Evolutionary conservation across 164 flowering plant genomes (phyloP).

Genomic region (Kingdonia uniflora): DNA sequence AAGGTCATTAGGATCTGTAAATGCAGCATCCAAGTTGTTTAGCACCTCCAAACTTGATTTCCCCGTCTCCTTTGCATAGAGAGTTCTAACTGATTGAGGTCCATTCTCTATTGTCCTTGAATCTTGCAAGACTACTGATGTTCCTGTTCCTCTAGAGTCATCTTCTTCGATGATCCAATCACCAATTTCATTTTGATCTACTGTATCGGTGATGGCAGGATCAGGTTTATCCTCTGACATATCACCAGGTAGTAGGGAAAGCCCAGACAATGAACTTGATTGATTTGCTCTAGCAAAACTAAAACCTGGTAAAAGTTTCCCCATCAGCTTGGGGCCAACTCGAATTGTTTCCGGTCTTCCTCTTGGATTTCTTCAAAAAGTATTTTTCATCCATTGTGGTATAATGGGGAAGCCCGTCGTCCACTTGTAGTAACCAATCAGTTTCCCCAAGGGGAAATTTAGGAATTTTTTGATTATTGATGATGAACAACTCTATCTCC

Average conservation of each 20-base stretch:
- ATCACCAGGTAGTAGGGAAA: slow-evolving; percentile 8
- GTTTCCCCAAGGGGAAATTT: slow-evolving; percentile 63
- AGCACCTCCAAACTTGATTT: slow-evolving; percentile 6
- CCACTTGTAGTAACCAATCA: slow-evolving; percentile 32
- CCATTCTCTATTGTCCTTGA: slow-evolving; percentile 9
- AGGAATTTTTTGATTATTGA: slow-evolving; percentile 65
- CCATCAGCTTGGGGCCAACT: slow-evolving; percentile 58
- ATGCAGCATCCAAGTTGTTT: slow-evolving; percentile 15
- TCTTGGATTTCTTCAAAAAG: slow-evolving; percentile 16
- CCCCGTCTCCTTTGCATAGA: slow-evolving; percentile 3
- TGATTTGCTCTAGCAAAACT: slow-evolving; percentile 24
- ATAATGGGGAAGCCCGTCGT: slow-evolving; percentile 10
- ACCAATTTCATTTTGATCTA: slow-evolving; percentile 13
- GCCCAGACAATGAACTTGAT: slow-evolving; percentile 18
- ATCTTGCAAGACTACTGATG: slow-evolving; percentile 12
- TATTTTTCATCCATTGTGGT: slow-evolving; percentile 14
- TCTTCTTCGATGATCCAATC: slow-evolving; percentile 26
- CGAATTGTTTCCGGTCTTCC: slow-evolving; percentile 23
- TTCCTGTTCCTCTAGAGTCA: slow-evolving; percentile 4
- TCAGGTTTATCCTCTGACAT: slow-evolving; percentile 6
- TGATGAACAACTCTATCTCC: slow-evolving; percentile 61
- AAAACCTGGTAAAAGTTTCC: slow-evolving; percentile 79
- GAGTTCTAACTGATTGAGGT: slow-evolving; percentile 2
- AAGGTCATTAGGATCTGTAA: slow-evolving; percentile 10
- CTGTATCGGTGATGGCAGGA: slow-evolving; percentile 3